Evolutionary conservation across 2,329 filamentous ascomycete genomes (phyloP), one percentile per base, ranked within the genome.

Genomic region (Massarina eburnea): DNA sequence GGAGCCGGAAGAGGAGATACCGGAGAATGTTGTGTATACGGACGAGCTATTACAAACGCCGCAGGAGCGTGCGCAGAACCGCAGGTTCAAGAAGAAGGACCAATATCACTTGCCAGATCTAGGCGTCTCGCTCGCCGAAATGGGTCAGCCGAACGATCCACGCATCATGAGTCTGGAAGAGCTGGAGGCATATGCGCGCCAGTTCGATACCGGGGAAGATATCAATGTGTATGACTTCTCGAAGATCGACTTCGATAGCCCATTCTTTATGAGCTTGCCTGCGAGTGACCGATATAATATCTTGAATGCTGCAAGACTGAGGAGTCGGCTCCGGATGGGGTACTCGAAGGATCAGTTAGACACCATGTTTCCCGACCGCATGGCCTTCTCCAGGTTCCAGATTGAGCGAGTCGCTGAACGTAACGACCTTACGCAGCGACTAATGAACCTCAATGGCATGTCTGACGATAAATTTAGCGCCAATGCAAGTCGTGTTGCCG

Each of bases 131-230:
- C 84, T 99, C 46, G 83, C 87, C 42, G 84, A 86, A 48, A 95
- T 96, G 89, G 91, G 90, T 2, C 88, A 85, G 41, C 86, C 89
- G 3, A 89, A 96, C 52, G 94, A 99, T 69, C 92, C 92, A 3
- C 82, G 95, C 14, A 92, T 99, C 59, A 97, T 99, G 94, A 95
- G 88, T 42, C 81, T 95, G 19, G 90, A 95, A 62, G 92, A 99
- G 66, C 74, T 99, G 47, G 90, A 97, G 71, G 86, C 92, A 55
- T 99, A 99, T 66, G 92, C 95, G 3, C 80, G 86, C 41, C 91
- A 97, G 54, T 97, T 97, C 61, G 83, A 96, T 61, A 84, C 83
- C 49, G 94, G 94, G 43, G 91, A 97, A 70, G 92, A 97, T 66
- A 87, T 97, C 66, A 77, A 77, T 47, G 73, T 78, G 4, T 97